A percentile compares a stretch with the other conserved stretches of the same genome.
These are phyloP conservation scores for Mycena belliarum DNA, from an alignment of 768 basidiomycete genomes.

Conservation along the genomic window DNA sequence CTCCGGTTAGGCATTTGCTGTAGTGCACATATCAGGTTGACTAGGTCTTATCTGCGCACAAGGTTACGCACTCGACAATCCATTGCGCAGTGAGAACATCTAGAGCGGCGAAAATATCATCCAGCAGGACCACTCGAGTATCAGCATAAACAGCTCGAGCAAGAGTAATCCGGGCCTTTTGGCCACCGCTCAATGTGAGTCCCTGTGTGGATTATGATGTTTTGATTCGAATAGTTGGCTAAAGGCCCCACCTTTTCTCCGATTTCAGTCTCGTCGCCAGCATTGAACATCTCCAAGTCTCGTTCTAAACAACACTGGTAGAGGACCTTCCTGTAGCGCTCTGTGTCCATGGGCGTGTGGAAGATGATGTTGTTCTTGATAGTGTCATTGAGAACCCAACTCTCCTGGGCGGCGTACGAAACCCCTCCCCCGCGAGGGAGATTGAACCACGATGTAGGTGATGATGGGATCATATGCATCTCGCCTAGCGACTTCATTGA, in stretches of 20 bases:
- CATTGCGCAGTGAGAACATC: constrained; percentile 82
- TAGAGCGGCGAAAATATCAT: constrained; percentile 69
- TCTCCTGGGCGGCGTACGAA: constrained; percentile 81
- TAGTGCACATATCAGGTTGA: neutral
- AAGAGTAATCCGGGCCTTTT: constrained; percentile 47
- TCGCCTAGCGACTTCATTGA: constrained; percentile 41
- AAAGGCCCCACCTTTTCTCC: constrained; percentile 65
- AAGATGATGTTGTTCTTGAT: constrained; percentile 85
- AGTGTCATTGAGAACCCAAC: constrained; percentile 84
- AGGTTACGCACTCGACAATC: constrained; percentile 51
- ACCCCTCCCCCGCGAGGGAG: constrained; percentile 70
- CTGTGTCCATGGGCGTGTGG: constrained; percentile 73
- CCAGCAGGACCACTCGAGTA: constrained; percentile 66
- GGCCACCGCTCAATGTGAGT: constrained; percentile 40
- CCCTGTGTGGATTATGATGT: neutral
- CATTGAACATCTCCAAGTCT: constrained; percentile 69
- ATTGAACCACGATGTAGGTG: constrained; percentile 62
- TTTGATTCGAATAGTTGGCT: constrained; percentile 31
- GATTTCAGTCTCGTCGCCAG: constrained; percentile 69
- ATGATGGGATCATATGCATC: constrained; percentile 60
- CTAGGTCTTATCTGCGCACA: too few relatives aligned
- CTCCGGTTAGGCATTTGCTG: constrained; percentile 75
- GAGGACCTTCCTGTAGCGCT: constrained; percentile 76
- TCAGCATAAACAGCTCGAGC: constrained; percentile 49
- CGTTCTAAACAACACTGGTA: constrained; percentile 72